Percentiles rank a stretch among this genome's conserved stretches.
Evolutionary conservation across 1,284 basidiomycete species (phyloP).

Genomic region (Leucoagaricus sp.): DNA sequence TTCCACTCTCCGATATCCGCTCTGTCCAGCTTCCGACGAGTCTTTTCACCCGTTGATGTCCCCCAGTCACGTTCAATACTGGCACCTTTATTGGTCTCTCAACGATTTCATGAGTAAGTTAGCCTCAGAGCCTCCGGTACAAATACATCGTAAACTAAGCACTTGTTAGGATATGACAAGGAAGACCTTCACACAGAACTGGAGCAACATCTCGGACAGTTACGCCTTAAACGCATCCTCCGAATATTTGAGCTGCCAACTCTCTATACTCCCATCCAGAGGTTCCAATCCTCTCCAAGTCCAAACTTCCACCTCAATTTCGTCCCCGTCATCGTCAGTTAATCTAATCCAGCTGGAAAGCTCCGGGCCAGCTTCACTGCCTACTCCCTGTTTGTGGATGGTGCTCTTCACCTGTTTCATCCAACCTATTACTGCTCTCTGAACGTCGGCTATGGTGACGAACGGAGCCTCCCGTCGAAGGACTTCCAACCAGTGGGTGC

Average conservation of each 20-base stretch:
- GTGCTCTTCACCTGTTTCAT: neutral
- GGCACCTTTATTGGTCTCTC: too few species aligned
- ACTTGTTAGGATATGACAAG: too few species aligned
- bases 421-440: slow-evolving; percentile 2
- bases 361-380: neutral
- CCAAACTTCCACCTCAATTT: slow-evolving; percentile 13
- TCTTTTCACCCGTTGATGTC: too few species aligned
- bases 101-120: too few species aligned
- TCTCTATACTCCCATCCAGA: neutral
- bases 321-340: neutral
- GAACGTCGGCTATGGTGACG: slow-evolving; percentile 4
- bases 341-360: neutral
- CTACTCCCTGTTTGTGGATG: neutral
- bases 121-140: too few species aligned
- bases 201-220: too few species aligned
- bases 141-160: too few species aligned
- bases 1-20: too few species aligned
- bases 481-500: neutral
- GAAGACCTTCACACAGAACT: too few species aligned
- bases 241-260: neutral
- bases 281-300: slow-evolving; percentile 2
- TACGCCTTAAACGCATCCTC: neutral
- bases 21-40: too few species aligned
- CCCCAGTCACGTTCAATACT: too few species aligned
- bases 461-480: neutral